phyloP scores from a whole-genome alignment of 2,329 filamentous ascomycete species.

The Aspergillus latus region DNA sequence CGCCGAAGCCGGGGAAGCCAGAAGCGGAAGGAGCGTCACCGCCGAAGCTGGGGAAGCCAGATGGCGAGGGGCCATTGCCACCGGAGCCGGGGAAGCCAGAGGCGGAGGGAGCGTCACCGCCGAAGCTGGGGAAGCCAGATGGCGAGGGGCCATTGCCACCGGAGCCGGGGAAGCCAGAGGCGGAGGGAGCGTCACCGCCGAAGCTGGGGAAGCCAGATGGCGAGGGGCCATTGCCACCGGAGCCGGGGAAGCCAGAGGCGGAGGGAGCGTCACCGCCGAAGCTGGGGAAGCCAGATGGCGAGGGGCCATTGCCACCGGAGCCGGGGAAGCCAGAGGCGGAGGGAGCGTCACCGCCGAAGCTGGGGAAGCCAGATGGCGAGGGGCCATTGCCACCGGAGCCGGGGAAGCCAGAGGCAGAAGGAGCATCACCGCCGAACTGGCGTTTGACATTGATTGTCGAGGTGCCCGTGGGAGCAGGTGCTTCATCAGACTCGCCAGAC shows the following conservation, averaged over 20 bases:
- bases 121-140: conserved; percentile 6
- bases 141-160: background rate
- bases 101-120: background rate
- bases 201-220: background rate
- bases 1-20: conserved; percentile 4
- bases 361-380: no score
- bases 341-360: background rate
- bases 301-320: conserved; percentile 1
- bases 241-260: background rate
- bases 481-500: no score
- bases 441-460: background rate
- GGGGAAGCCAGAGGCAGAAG: background rate
- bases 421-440: background rate
- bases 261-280: background rate
- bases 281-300: no score
- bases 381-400: conserved; percentile 1
- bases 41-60: background rate
- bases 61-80: background rate
- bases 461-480: background rate
- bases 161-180: background rate
- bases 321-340: background rate
- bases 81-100: background rate
- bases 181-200: background rate
- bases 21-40: background rate
- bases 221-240: background rate